Percentiles rank a stretch among this genome's conserved stretches.
These are phyloP conservation scores for Barnettozyma salicaria DNA, from an alignment of 805 yeast species.

Conservation along the genomic window DNA sequence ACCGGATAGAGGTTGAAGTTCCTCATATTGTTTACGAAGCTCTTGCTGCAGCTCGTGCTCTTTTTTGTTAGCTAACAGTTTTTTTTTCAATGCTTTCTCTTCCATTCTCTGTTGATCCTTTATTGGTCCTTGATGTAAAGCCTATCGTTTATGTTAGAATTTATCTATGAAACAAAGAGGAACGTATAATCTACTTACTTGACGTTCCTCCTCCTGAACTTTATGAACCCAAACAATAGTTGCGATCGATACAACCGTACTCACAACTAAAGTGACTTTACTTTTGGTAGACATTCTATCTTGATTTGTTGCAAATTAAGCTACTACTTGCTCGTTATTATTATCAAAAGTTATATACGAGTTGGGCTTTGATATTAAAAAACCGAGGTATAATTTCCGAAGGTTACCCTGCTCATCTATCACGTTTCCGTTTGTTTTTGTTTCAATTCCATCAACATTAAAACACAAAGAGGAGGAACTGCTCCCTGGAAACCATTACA, in stretches of 20 bases:
- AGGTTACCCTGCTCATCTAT: conserved; percentile 1
- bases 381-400: no score
- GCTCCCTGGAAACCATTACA: no score
- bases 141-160: conserved; percentile 29
- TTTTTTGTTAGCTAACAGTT: conserved; percentile 40
- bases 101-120: conserved; percentile 58
- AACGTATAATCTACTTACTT: conserved; percentile 31
- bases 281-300: conserved; percentile 72
- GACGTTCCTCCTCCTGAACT: conserved; percentile 64
- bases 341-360: background rate
- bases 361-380: no score
- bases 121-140: conserved; percentile 76
- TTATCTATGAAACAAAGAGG: background rate
- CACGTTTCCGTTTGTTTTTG: conserved; percentile 4
- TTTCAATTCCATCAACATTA: conserved; percentile 2
- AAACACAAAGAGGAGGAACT: background rate
- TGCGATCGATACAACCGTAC: conserved; percentile 48
- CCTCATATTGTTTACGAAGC: conserved; percentile 50
- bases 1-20: conserved; percentile 59
- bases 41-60: conserved; percentile 65
- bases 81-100: conserved; percentile 30
- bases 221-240: conserved; percentile 66
- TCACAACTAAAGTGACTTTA: conserved; percentile 61
- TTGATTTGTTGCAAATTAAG: background rate
- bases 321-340: no score